A percentile compares a stretch with the other conserved stretches of the same genome.
Evolutionary conservation across 1,139 yeast species (phyloP).

Genomic region (Kodamaea fungicola): DNA sequence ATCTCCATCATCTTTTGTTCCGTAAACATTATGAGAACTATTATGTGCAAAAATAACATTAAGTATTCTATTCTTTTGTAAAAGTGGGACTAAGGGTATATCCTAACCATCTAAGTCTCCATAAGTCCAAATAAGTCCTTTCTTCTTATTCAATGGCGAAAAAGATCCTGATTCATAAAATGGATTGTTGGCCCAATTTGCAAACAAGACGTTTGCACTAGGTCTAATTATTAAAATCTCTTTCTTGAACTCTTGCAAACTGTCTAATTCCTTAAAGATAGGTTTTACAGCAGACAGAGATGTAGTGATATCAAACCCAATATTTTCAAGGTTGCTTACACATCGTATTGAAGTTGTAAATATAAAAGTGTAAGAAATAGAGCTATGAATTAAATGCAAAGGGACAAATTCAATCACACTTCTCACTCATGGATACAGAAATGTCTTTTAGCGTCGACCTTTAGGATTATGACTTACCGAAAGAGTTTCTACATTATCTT

Average conservation of each 20-base stretch:
- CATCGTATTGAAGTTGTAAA: conserved; percentile 12
- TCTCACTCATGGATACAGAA: too few species aligned
- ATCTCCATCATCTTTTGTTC: conserved; percentile 19
- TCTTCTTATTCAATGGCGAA: conserved; percentile 6
- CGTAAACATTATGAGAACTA: conserved; percentile 12
- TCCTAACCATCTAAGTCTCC: conserved; percentile 21
- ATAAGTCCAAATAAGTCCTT: conserved; percentile 15
- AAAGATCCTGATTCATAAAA: conserved; percentile 18
- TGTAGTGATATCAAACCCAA: conserved; percentile 19
- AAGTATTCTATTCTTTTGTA: conserved; percentile 15
- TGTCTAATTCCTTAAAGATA: conserved; percentile 53
- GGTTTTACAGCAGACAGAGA: conserved; percentile 17
- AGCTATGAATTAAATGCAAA: too few species aligned
- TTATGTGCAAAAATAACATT: conserved; percentile 21
- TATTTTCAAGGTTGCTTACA: conserved; percentile 18
- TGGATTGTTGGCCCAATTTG: conserved; percentile 19
- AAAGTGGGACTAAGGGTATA: conserved; percentile 18
- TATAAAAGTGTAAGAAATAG: too few species aligned
- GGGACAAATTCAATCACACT: too few species aligned
- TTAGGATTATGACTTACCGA: too few species aligned
- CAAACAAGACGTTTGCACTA: conserved; percentile 8
- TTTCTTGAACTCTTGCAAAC: conserved; percentile 26
- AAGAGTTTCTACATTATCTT: too few species aligned
- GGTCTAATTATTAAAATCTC: conserved; percentile 15
- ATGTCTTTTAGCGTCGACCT: too few species aligned